Base-by-base conservation (phyloP, 2,329 filamentous ascomycete genomes). In the Aspergillus neoniger region DNA sequence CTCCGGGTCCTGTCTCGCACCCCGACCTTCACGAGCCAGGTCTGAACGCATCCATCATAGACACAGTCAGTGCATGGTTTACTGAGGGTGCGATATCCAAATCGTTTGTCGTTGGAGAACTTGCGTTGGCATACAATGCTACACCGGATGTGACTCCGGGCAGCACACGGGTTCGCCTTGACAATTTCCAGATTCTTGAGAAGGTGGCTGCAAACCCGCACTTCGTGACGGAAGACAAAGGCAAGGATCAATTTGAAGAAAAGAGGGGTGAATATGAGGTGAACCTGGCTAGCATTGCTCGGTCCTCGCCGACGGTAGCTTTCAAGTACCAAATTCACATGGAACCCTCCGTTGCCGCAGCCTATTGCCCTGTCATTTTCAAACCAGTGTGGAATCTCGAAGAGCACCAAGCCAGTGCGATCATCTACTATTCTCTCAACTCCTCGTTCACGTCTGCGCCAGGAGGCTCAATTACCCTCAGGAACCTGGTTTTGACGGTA, bases 131-230 rank as follows among this genome's bases (percentile, higher is more conserved):
- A 21, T 93, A 93, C 74, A 95, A 95, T 64, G 61, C 72, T 39
- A 49, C 67, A 57, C 58, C 72, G 17, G 69, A 68, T 23, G 55
- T 74, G 14, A 72, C 76, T 21, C 75, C 77, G 56, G 79, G 79
- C 21, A 77, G 75, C 2, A 85, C 93, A 69, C 88, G 81, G 2
- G 89, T 98, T 66, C 88, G 91, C 19, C 86, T 99, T 61, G 91
- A 96, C 70, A 95, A 96, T 73, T 96, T 96, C 73, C 79, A 88
- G 9, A 84, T 85, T n/a, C 84, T 99, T 5, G 95, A 98, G 70
- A 92, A 91, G 70, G 93, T 99, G 59, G 93, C 92, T 0, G 92
- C 93, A 1, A 99, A 99, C 74, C 91, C 92, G 47, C 91, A 92
- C 59, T 96, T 98, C 77, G 88, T 98, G 55, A 86, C 88, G 32